Percentiles rank a stretch among this genome's conserved stretches.
phyloP scores from a whole-genome alignment of 352 stramenopile genomes.

The Labyrinthula sp. region DNA sequence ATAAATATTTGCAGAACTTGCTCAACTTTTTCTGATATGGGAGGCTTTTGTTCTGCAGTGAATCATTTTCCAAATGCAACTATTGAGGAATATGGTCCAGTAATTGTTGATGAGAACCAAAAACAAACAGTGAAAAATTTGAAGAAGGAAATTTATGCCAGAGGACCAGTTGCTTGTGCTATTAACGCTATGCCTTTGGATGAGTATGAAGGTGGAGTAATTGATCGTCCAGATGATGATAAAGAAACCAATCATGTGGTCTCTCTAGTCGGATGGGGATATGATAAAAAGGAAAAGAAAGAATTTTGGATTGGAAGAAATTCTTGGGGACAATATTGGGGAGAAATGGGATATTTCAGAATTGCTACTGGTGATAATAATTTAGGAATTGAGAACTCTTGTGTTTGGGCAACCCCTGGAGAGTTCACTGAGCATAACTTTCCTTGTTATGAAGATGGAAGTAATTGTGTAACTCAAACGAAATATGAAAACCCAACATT shows the following conservation, averaged over 20 bases:
- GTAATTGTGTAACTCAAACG: conserved; percentile 20
- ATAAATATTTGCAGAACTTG: conserved; percentile 78
- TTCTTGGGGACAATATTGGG: conserved; percentile 71
- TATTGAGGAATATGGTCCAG: conserved; percentile 73
- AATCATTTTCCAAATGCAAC: conserved; percentile 76
- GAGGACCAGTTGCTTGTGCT: conserved; percentile 67
- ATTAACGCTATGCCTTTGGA: conserved; percentile 34
- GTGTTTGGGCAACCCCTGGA: conserved; percentile 13
- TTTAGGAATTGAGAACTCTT: conserved; percentile 23
- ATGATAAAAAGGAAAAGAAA: conserved; percentile 6
- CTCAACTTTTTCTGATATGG: conserved; percentile 27
- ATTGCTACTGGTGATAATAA: conserved; percentile 50
- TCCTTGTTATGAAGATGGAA: conserved; percentile 19
- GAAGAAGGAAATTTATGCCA: conserved; percentile 83
- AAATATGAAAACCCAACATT: too few species aligned
- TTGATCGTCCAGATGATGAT: conserved; percentile 43
- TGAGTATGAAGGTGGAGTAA: conserved; percentile 74
- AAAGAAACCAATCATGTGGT: conserved; percentile 58
- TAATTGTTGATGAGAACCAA: conserved; percentile 25
- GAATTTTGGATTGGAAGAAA: conserved; percentile 69
- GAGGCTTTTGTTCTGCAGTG: conserved; percentile 54
- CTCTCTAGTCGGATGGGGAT: conserved; percentile 35
- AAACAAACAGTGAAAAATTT: conserved; percentile 60
- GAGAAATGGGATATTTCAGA: conserved; percentile 65
- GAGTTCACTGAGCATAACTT: conserved; percentile 8